Percentiles rank a stretch among this genome's conserved stretches.
These are phyloP conservation scores for Dendrothele bispora DNA, from an alignment of 768 basidiomycete species.

Conservation along the genomic window DNA sequence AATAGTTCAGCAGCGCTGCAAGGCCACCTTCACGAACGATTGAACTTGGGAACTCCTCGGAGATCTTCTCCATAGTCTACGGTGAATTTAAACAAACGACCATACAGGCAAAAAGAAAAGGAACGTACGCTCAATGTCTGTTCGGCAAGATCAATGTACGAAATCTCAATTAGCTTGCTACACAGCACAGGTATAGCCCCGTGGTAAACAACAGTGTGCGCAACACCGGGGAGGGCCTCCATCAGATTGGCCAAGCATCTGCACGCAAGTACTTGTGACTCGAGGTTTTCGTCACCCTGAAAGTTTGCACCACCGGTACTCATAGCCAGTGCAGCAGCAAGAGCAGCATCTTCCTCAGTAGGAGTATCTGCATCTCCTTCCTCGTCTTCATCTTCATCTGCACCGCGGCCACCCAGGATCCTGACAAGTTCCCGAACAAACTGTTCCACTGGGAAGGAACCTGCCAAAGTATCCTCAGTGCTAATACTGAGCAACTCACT, in stretches of 20 bases:
- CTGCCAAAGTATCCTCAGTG: constrained; percentile 94
- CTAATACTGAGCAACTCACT: constrained; percentile 94
- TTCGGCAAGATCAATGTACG: constrained; percentile 97
- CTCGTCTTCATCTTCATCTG: constrained; percentile 71
- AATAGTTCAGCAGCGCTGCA: constrained; percentile 87
- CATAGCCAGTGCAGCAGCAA: constrained; percentile 84
- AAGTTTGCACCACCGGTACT: constrained; percentile 67
- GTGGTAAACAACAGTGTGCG: constrained; percentile 96
- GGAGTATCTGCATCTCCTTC: constrained; percentile 61
- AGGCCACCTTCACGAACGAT: constrained; percentile 97
- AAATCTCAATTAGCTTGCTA: constrained; percentile 95
- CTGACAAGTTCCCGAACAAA: constrained; percentile 91
- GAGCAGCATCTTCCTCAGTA: constrained; percentile 63
- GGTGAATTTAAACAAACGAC: constrained; percentile 13
- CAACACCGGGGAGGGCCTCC: constrained; percentile 97
- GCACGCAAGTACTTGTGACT: constrained; percentile 95
- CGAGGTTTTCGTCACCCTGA: constrained; percentile 83
- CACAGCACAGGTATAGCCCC: constrained; percentile 98
- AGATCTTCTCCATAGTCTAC: constrained; percentile 97
- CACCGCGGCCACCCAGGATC: constrained; percentile 81
- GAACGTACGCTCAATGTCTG: constrained; percentile 92
- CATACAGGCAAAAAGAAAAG: constrained; percentile 8
- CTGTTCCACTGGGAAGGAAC: constrained; percentile 92
- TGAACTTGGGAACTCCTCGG: constrained; percentile 93
- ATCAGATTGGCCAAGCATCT: constrained; percentile 96